Evolutionary conservation across 2,329 filamentous ascomycete species (phyloP), one percentile per base, ranked within the genome.

Genomic region (Trichoderma lentiforme): DNA sequence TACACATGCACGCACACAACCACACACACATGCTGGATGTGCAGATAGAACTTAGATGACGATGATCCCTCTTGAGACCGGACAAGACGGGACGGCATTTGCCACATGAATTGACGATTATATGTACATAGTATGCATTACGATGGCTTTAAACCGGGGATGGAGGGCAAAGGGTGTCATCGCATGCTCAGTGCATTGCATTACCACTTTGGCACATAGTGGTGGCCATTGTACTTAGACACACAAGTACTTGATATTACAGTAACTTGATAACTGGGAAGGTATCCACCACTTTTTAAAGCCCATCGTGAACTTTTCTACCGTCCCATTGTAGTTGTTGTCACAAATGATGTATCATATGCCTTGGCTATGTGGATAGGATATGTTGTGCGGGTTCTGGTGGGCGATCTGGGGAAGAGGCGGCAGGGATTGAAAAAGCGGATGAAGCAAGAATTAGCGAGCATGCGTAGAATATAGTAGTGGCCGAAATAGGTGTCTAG

Each of bases 21-120:
- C 28, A 60, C 57, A 60, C 57, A 60, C 57, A 53, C 18, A 24
- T 34, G 34, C n/a, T 43, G 39, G 18, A 58, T 4, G 60, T 63
- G 58, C 64, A 57, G 64, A 75, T 72, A 73, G 70, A 75, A 47
- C 28, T 70, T 74, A 75, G 73, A 74, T 62, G 58, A 68, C 30
- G 63, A 71, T 62, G 70, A 73, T 62, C 73, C 56, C 66, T 70
- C 70, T 36, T 74, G 70, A 68, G 58, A 67, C 36, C 47, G 21
- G 57, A 34, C 58, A 67, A 61, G 36, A 56, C n/a, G 51, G 58
- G 39, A 36, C 26, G 71, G 71, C 71, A 63, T 62, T 70, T 69
- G 57, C 53, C 60, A 51, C 70, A 73, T 72, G 65, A 69, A 32
- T 72, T 72, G 36, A 61, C 36, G 57, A 61, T 36, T 70, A 21